Percentiles rank a stretch among this genome's conserved stretches.
Evolutionary conservation across 345 rosid species (phyloP).

Genomic region (Acer negundo): DNA sequence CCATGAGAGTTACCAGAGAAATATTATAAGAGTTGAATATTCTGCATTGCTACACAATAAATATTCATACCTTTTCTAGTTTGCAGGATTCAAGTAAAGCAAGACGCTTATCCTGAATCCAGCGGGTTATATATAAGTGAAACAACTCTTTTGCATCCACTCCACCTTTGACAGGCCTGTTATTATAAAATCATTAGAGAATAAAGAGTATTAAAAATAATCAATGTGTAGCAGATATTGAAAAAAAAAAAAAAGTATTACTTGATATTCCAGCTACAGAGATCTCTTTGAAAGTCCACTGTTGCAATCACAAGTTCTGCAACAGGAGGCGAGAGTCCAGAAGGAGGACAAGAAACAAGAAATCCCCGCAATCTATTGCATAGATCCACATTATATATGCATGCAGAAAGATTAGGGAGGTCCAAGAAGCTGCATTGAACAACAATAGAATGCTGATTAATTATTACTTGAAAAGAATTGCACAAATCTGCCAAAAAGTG

Average conservation of each 20-base stretch:
- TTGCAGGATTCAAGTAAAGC: conserved; percentile 79
- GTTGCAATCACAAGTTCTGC: conserved; percentile 88
- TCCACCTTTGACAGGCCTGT: conserved; percentile 88
- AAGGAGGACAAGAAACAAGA: conserved; percentile 83
- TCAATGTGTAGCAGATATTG: not conserved
- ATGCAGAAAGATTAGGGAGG: conserved; percentile 82
- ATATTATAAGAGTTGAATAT: not conserved
- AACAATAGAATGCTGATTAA: conserved; percentile 20
- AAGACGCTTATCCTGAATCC: conserved; percentile 85
- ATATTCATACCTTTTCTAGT: conserved; percentile 71
- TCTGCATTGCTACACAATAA: not conserved
- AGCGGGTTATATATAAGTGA: conserved; percentile 69
- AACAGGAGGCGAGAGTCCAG: conserved; percentile 82
- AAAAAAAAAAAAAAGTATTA: conserved; percentile 18
- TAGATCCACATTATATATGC: conserved; percentile 85
- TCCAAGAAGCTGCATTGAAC: conserved; percentile 76
- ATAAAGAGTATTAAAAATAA: not conserved
- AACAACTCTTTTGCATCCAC: conserved; percentile 87
- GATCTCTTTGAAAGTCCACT: conserved; percentile 90
- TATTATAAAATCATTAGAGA: conserved; percentile 21
- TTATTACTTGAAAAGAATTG: not conserved
- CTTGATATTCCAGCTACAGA: conserved; percentile 77
- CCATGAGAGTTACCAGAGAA: not conserved
- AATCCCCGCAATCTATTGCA: conserved; percentile 80
- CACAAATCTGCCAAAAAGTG: not conserved